Percentiles rank a stretch among this genome's conserved stretches.
Conservation (phyloP, 495 filamentous ascomycete species). For the Letharia lupina region DNA sequence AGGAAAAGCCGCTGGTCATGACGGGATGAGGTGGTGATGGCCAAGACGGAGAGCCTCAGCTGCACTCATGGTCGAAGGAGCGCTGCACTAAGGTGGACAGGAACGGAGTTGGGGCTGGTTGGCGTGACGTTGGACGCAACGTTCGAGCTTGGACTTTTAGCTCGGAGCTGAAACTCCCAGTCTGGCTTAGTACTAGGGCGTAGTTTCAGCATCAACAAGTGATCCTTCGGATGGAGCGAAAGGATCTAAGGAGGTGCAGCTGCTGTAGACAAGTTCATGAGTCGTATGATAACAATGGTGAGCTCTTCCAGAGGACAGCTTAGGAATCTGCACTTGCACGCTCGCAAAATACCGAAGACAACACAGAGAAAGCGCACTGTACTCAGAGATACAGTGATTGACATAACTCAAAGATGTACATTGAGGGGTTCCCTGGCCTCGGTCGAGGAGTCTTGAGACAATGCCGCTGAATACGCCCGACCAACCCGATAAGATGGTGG, state of each 20-base stretch:
- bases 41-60: not conserved
- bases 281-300: not conserved
- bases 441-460: not conserved
- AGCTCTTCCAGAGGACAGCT: not conserved
- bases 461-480: not conserved
- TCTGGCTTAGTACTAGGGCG: not conserved
- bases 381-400: not conserved
- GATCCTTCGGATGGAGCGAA: not conserved
- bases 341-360: not conserved
- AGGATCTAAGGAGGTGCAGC: not conserved
- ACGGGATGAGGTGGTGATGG: not conserved
- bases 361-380: not conserved
- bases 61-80: not conserved
- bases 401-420: not conserved
- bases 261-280: not conserved
- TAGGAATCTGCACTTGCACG: not conserved
- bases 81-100: not conserved
- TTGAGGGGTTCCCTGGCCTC: not conserved
- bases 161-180: not conserved
- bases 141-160: not conserved
- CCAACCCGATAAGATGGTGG: not conserved
- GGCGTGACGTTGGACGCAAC: not conserved
- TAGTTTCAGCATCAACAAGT: not conserved
- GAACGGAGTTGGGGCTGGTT: not conserved
- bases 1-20: not conserved